phyloP scores from a whole-genome alignment of 2,329 filamentous ascomycete genomes.

The Exophiala aquamarina region DNA sequence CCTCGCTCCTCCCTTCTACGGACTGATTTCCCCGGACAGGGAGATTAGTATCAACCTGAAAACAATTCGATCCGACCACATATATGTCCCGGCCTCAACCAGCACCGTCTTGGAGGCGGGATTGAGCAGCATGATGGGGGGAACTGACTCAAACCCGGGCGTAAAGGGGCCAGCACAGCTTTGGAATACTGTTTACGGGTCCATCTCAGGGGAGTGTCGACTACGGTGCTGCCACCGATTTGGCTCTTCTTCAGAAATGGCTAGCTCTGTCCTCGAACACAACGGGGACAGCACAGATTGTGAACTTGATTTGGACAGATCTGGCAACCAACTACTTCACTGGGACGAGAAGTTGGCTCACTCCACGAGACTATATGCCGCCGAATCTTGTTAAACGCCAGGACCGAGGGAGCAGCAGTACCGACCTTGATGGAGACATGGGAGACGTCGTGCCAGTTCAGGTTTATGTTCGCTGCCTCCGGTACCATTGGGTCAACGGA shows the following conservation, averaged over 20 bases:
- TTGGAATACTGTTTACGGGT: neutral
- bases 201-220: conserved; percentile 21
- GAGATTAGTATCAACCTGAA: conserved; percentile 34
- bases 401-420: no score
- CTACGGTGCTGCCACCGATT: conserved; percentile 38
- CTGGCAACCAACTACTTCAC: conserved; percentile 42
- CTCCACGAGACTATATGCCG: neutral
- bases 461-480: conserved; percentile 31
- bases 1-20: conserved; percentile 38
- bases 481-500: conserved; percentile 36
- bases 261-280: conserved; percentile 35
- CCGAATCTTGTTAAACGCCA: conserved; percentile 4
- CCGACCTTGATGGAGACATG: neutral
- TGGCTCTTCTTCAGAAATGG: conserved; percentile 45
- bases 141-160: conserved; percentile 18
- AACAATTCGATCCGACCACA: conserved; percentile 30
- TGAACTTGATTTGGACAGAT: conserved; percentile 49
- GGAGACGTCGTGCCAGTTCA: conserved; percentile 30
- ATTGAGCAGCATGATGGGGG: conserved; percentile 30
- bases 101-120: conserved; percentile 30
- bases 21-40: conserved; percentile 35
- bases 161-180: neutral
- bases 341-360: conserved; percentile 33
- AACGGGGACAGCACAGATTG: conserved; percentile 33
- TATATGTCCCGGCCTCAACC: conserved; percentile 32